Conservation (phyloP, 83 land plant genomes). For the Isoetes engelmannii region DNA sequence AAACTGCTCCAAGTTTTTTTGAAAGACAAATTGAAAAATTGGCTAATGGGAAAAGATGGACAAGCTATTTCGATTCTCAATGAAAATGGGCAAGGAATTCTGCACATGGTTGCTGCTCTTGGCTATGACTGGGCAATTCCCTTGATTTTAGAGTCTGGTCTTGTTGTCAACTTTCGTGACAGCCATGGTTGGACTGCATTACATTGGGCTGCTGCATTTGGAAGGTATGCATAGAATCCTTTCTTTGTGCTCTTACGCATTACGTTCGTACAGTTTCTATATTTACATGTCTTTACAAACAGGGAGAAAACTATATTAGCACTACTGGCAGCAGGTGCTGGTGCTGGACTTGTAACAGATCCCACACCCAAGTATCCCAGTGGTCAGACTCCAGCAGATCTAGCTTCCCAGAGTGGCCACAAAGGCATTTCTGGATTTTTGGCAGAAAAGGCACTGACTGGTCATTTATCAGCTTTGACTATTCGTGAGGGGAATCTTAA, state of each 20-base stretch:
- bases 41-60: constrained; percentile 45
- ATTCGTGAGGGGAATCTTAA: constrained; percentile 22
- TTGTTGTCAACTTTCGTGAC: constrained; percentile 56
- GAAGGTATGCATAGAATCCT: constrained; percentile 38
- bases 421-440: constrained; percentile 75
- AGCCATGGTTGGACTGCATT: constrained; percentile 58
- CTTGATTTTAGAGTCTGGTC: constrained; percentile 53
- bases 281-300: neutral
- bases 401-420: constrained; percentile 63
- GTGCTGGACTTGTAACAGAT: constrained; percentile 59
- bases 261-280: neutral
- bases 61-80: constrained; percentile 45
- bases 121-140: constrained; percentile 74
- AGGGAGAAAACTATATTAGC: constrained; percentile 51
- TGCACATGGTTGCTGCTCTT: constrained; percentile 69
- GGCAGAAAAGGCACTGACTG: constrained; percentile 53
- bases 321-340: constrained; percentile 45
- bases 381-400: constrained; percentile 63
- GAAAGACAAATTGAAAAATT: constrained; percentile 39
- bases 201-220: constrained; percentile 78
- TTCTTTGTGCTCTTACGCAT: neutral
- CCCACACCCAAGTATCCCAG: constrained; percentile 55
- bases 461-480: constrained; percentile 46
- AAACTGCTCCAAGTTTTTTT: constrained; percentile 35
- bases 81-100: constrained; percentile 56